phyloP scores from a whole-genome alignment of 768 basidiomycete species.

The Tricholoma flavovirens region DNA sequence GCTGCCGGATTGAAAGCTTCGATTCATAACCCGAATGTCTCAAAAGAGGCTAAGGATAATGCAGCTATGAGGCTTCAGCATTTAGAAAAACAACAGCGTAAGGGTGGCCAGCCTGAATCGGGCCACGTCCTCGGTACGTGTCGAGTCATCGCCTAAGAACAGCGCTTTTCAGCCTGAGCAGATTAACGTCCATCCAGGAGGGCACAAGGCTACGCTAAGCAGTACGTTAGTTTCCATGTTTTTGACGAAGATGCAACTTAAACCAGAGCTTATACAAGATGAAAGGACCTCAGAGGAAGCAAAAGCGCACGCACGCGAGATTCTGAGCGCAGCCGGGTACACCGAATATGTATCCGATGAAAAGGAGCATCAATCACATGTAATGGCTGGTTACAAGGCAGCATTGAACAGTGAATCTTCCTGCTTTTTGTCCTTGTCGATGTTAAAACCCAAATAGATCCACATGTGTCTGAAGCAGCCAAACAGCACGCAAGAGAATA shows the following conservation, averaged over 20 bases:
- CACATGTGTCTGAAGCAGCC: conserved; percentile 7
- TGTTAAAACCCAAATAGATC: conserved; percentile 1
- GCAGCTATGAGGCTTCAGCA: conserved; percentile 38
- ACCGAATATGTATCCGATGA: not conserved
- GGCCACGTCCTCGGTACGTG: conserved; percentile 11
- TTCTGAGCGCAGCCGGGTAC: conserved; percentile 32
- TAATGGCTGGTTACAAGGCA: conserved; percentile 6
- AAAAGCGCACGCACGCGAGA: conserved; percentile 49
- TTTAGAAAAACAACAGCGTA: conserved; percentile 6
- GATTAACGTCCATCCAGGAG: conserved; percentile 23
- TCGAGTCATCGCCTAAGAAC: not conserved
- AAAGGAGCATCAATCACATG: not conserved
- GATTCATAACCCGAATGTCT: conserved; percentile 50
- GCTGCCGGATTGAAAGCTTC: conserved; percentile 52
- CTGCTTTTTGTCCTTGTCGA: not conserved
- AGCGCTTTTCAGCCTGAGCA: not conserved
- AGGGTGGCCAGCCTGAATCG: not conserved
- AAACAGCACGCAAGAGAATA: conserved; percentile 7
- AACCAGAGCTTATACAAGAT: conserved; percentile 23
- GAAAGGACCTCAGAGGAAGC: conserved; percentile 40
- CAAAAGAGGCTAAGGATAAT: conserved; percentile 42
- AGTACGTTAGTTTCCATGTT: conserved; percentile 23
- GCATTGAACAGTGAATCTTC: not conserved
- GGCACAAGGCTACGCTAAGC: conserved; percentile 45
- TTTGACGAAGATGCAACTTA: not conserved